phyloP scores from a whole-genome alignment of 2,329 filamentous ascomycete genomes.

The Colletotrichum tropicicola region DNA sequence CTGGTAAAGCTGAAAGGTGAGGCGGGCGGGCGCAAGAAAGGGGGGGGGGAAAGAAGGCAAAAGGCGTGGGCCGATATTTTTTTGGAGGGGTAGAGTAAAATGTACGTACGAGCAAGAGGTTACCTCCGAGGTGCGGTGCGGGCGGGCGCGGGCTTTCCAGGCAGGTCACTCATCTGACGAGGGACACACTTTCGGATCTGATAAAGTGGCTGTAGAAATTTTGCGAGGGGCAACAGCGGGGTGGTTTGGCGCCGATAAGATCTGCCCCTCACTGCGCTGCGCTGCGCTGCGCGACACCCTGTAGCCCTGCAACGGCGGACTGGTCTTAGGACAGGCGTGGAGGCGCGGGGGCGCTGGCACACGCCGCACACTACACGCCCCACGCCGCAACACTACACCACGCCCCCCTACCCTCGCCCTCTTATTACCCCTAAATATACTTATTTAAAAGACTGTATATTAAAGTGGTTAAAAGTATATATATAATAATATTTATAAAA shows the following conservation, averaged over 20 bases:
- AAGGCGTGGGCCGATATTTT: constrained; percentile 13
- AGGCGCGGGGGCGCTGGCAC: not conserved
- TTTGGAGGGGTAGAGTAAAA: not conserved
- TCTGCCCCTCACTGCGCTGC: constrained; percentile 23
- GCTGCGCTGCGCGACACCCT: not conserved
- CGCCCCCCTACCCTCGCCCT: no score
- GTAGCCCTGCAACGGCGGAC: not conserved
- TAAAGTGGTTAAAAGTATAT: no score
- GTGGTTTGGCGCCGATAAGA: constrained; percentile 27
- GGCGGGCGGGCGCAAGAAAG: not conserved
- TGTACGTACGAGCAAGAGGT: constrained; percentile 13
- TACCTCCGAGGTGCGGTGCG: constrained; percentile 25
- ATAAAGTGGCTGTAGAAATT: constrained; percentile 25
- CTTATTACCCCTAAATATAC: no score
- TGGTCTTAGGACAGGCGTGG: no score
- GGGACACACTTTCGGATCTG: constrained; percentile 27
- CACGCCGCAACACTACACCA: no score
- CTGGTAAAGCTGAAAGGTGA: not conserved
- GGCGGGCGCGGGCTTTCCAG: not conserved
- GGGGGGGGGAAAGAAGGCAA: not conserved
- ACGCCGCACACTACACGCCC: no score
- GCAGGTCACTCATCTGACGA: not conserved
- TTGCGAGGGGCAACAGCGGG: constrained; percentile 31
- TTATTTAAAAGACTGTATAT: no score
- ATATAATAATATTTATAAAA: no score